Evolutionary conservation across 176 grass and related monocot genomes (phyloP).

Genomic region (Cenchrus purpureus): DNA sequence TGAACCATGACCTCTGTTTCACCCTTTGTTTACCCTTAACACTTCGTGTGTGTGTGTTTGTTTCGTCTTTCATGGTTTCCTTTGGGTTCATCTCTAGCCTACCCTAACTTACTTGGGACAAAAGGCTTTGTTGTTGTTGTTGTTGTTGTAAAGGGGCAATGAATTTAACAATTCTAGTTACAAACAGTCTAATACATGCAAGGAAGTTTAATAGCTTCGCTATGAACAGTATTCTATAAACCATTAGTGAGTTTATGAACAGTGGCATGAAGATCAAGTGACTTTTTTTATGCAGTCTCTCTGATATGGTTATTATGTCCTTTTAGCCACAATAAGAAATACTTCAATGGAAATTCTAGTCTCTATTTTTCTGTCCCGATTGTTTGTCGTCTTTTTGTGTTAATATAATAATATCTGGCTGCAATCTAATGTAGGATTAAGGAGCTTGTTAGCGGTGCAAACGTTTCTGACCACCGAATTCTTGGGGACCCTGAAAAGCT

Average conservation of each 20-base stretch:
- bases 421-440: constrained; percentile 61
- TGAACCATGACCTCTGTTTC: too few relatives aligned
- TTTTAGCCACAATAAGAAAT: constrained; percentile 3
- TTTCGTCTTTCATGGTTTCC: too few relatives aligned
- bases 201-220: constrained; percentile 13
- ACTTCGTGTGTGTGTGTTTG: too few relatives aligned
- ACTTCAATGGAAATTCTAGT: constrained; percentile 13
- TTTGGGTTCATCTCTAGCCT: too few relatives aligned
- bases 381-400: constrained; percentile 14
- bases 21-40: too few relatives aligned
- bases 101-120: too few relatives aligned
- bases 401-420: constrained; percentile 22
- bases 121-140: too few relatives aligned
- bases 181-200: constrained; percentile 9
- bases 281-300: background rate
- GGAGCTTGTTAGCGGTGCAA: constrained; percentile 46
- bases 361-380: background rate
- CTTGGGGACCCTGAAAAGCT: constrained; percentile 59
- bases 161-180: constrained; percentile 17
- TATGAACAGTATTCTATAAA: constrained; percentile 15
- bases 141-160: background rate
- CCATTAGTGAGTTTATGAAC: background rate
- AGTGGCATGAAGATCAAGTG: background rate
- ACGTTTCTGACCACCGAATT: constrained; percentile 21
- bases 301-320: constrained; percentile 16